Evolutionary conservation across 257 asterid genomes (phyloP).

Genomic region (Primulina eburnea): DNA sequence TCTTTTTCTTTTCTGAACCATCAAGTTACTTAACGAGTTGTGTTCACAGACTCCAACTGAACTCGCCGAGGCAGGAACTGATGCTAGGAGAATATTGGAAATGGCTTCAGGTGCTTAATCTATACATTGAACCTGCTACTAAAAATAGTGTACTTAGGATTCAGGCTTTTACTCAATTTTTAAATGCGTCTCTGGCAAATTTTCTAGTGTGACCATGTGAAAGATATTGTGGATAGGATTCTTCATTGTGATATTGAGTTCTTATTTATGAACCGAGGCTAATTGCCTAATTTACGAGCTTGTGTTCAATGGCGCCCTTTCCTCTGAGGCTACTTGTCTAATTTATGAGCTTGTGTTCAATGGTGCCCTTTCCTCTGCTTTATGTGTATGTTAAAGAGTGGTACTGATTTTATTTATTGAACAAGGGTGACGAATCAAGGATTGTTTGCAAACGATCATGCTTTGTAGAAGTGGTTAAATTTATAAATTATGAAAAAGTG

Average conservation of each 20-base stretch:
- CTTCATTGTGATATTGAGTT: conserved; percentile 15
- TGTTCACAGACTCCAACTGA: background rate
- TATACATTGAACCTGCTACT: conserved; percentile 42
- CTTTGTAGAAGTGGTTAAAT: no score
- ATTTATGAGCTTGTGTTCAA: background rate
- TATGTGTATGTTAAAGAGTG: no score
- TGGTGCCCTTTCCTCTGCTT: background rate
- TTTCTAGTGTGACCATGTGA: conserved; percentile 10
- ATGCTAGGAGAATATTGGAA: background rate
- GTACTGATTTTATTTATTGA: no score
- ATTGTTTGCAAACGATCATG: no score
- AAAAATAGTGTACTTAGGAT: conserved; percentile 41
- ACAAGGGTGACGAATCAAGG: no score
- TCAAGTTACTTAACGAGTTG: background rate
- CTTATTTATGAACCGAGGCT: conserved; percentile 2
- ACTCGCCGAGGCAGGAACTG: background rate
- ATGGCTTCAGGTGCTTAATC: conserved; percentile 1
- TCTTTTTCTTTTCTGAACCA: background rate
- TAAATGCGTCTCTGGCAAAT: background rate
- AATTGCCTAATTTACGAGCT: background rate
- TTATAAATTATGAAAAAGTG: no score
- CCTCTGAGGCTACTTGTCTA: conserved; percentile 3
- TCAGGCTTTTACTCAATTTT: conserved; percentile 5
- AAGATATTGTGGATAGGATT: background rate
- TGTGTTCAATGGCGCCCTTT: background rate